These are phyloP conservation scores for Thielaviopsis euricoi DNA, from an alignment of 2,329 filamentous ascomycete genomes.

Conservation along the genomic window DNA sequence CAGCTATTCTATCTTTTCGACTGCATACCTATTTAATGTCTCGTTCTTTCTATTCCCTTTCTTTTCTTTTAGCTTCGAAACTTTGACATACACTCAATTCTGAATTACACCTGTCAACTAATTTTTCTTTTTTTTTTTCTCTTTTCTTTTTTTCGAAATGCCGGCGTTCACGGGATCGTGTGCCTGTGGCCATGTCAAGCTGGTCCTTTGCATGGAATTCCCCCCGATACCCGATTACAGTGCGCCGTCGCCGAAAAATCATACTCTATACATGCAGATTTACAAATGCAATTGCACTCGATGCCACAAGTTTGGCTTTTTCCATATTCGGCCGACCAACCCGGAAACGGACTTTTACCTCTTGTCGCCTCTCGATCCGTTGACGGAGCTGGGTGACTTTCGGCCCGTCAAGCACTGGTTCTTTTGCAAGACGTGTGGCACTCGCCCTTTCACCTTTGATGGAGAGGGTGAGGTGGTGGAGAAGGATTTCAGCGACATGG, in stretches of 20 bases:
- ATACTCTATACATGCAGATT: conserved; percentile 28
- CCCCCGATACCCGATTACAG: neutral
- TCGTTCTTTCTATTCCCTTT: no score
- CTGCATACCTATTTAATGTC: no score
- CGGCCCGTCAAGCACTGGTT: conserved; percentile 18
- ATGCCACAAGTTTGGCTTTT: conserved; percentile 27
- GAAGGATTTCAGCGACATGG: conserved; percentile 8
- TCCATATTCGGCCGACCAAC: conserved; percentile 23
- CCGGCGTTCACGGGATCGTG: conserved; percentile 8
- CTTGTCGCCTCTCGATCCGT: conserved; percentile 23
- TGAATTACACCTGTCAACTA: neutral
- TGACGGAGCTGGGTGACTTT: conserved; percentile 24
- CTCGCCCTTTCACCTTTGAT: conserved; percentile 21
- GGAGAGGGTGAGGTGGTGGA: conserved; percentile 5
- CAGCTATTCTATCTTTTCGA: neutral
- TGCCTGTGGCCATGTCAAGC: conserved; percentile 4
- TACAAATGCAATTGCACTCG: conserved; percentile 26
- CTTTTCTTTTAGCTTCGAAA: neutral
- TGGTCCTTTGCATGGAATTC: conserved; percentile 8
- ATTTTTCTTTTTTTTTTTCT: neutral
- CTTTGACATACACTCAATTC: neutral
- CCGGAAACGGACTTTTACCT: conserved; percentile 28
- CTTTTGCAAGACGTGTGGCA: conserved; percentile 20
- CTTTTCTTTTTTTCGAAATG: neutral
- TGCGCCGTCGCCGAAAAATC: conserved; percentile 15